Conservation (phyloP, 805 yeast species). For the Nakazawaea siamensis region DNA sequence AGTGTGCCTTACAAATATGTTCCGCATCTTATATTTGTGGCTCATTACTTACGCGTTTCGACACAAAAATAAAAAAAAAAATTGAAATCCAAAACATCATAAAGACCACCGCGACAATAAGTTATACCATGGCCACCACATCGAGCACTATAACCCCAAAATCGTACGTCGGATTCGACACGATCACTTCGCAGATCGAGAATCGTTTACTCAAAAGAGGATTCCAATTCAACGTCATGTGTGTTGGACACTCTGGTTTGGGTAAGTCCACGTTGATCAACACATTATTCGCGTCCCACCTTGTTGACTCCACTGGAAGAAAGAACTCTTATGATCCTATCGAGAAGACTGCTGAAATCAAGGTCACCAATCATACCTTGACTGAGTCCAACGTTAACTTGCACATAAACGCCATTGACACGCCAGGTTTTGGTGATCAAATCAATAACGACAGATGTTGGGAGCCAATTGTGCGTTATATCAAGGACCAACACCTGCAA, state of each 20-base stretch:
- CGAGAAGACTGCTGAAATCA: conserved; percentile 81
- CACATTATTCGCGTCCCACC: conserved; percentile 79
- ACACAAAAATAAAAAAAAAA: too few relatives aligned
- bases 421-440: conserved; percentile 98
- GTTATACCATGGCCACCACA: conserved; percentile 4
- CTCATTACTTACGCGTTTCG: too few relatives aligned
- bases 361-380: conserved; percentile 59
- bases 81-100: too few relatives aligned
- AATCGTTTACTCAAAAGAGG: conserved; percentile 87
- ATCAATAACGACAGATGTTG: conserved; percentile 92
- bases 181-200: conserved; percentile 93
- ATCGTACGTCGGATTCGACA: conserved; percentile 91
- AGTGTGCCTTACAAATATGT: too few relatives aligned
- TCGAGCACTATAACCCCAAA: conserved; percentile 34
- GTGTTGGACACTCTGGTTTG: conserved; percentile 88
- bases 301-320: conserved; percentile 71
- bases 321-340: conserved; percentile 60
- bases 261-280: conserved; percentile 92
- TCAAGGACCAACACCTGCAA: conserved; percentile 90
- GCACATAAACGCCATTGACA: conserved; percentile 83
- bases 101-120: too few relatives aligned
- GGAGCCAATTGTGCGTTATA: conserved; percentile 92
- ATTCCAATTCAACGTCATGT: conserved; percentile 89
- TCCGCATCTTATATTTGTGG: too few relatives aligned
- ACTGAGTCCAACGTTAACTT: conserved; percentile 83